Evolutionary conservation across 805 yeast species (phyloP).

Genomic region (Candida michaelii): DNA sequence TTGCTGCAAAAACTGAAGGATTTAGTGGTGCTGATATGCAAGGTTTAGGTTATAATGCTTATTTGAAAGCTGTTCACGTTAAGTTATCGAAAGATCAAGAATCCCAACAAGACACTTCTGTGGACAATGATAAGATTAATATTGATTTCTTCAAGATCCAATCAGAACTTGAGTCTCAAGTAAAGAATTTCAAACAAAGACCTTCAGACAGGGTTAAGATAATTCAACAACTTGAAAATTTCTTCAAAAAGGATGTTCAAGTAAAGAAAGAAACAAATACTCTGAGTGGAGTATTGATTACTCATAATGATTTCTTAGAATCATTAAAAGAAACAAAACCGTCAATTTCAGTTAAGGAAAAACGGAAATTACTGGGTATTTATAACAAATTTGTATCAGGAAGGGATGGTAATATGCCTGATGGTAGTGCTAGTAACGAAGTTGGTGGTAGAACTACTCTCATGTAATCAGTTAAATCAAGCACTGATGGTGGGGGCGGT

Average conservation of each 20-base stretch:
- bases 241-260: conserved; percentile 19
- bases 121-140: conserved; percentile 14
- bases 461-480: too few relatives aligned
- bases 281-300: conserved; percentile 41
- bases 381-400: conserved; percentile 73
- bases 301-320: conserved; percentile 52
- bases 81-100: conserved; percentile 51
- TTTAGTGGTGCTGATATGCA: conserved; percentile 95
- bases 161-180: conserved; percentile 20
- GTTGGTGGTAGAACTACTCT: conserved; percentile 84
- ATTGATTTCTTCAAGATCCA: conserved; percentile 47
- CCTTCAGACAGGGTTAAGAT: conserved; percentile 43
- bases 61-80: conserved; percentile 78
- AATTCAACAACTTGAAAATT: conserved; percentile 43
- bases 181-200: conserved; percentile 26
- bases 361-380: conserved; percentile 56
- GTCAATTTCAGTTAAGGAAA: conserved; percentile 79
- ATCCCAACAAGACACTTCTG: conserved; percentile 16
- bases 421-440: conserved; percentile 75
- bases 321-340: conserved; percentile 80
- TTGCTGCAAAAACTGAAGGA: conserved; percentile 67
- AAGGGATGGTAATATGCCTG: conserved; percentile 86
- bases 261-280: conserved; percentile 5
- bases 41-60: conserved; percentile 88
- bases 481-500: too few relatives aligned